These are phyloP conservation scores for Neurospora discreta DNA, from an alignment of 495 filamentous ascomycete species.

Conservation along the genomic window DNA sequence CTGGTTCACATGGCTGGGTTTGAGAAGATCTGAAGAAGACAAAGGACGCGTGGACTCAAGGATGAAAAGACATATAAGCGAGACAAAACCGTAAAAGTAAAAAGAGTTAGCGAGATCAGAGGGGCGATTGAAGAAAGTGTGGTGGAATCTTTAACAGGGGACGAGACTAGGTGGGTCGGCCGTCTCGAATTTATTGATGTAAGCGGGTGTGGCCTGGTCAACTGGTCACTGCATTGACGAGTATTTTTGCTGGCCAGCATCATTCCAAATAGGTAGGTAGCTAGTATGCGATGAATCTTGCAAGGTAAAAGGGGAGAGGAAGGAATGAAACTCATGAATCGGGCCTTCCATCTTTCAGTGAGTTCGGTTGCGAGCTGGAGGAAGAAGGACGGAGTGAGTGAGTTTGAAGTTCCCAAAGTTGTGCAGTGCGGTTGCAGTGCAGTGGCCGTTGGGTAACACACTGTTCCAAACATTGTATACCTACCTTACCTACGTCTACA, in stretches of 20 bases:
- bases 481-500: no score
- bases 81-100: neutral
- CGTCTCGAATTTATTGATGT: neutral
- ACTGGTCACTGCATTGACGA: no score
- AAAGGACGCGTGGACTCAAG: neutral
- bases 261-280: neutral
- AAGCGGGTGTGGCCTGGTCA: neutral
- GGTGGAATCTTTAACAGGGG: neutral
- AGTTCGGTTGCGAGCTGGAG: neutral
- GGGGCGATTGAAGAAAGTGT: neutral
- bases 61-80: neutral
- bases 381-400: neutral
- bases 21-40: neutral
- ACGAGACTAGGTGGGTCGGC: neutral
- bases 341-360: neutral
- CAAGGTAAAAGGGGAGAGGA: neutral
- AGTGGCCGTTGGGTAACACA: no score
- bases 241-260: neutral
- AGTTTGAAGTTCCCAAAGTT: no score
- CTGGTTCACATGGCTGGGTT: neutral
- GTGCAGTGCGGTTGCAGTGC: neutral
- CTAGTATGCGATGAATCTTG: neutral
- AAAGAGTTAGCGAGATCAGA: neutral
- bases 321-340: neutral
- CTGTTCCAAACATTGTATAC: no score